Base-by-base conservation (phyloP, 2,329 filamentous ascomycete species). In the Endocalyx cinctus region DNA sequence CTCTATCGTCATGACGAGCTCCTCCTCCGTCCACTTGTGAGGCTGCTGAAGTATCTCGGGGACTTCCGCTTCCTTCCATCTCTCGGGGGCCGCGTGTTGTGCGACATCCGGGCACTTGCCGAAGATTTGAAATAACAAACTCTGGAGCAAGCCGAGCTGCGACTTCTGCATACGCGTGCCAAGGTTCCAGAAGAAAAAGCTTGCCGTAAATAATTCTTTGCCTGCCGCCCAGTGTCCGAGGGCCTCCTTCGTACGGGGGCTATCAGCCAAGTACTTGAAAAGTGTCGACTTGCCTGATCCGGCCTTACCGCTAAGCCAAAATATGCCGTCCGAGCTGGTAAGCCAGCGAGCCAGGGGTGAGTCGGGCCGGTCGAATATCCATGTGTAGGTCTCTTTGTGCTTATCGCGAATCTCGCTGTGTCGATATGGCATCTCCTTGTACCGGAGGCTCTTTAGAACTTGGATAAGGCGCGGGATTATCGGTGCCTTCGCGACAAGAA, bases 261-360 rank as follows among this genome's bases (percentile, higher is more conserved):
- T 31, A 2, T 34, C n/a, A 13, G 12, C 25, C 5, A 38, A 25
- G 23, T 36, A 37, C 20, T 39, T 48, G 39, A 48, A 48, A 6
- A 47, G 35, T 1, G 40, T 50, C 5, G 45, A 48, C 27, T 50
- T 50, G 2, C 47, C 47, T 11, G 43, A 47, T 6, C 45, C 47
- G 5, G 47, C 40, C 10, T 41, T 41, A 6, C 47, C 47, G 8
- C 40, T 33, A 18, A 50, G 33, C 47, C 44, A 49, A 18, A 47
- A 49, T 10, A 43, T 36, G 2, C 37, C 39, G n/a, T n/a, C n/a
- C n/a, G n/a, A n/a, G n/a, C n/a, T n/a, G n/a, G n/a, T n/a, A n/a
- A n/a, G n/a, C n/a, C n/a, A n/a, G n/a, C n/a, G n/a, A n/a, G n/a
- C n/a, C n/a, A n/a, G n/a, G n/a, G n/a, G n/a, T n/a, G n/a, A n/a